A percentile compares a stretch with the other conserved stretches of the same genome.
Evolutionary conservation across 352 stramenopile species (phyloP).

Genomic region (Pythium aquatile): DNA sequence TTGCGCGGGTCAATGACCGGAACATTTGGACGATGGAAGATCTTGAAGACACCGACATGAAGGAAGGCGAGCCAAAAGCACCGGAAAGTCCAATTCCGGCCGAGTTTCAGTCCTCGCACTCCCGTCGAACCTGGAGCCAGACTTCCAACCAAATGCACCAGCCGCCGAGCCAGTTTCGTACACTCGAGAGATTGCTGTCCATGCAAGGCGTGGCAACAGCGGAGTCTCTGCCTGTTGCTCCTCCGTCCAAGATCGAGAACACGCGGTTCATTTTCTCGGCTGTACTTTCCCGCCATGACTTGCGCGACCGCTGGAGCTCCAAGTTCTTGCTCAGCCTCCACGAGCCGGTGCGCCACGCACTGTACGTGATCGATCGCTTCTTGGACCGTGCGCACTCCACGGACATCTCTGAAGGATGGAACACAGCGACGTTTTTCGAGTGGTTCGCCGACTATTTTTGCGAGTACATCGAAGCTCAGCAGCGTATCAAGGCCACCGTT

Average conservation of each 20-base stretch:
- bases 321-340: constrained; percentile 74
- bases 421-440: constrained; percentile 47
- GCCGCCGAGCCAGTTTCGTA: constrained; percentile 32
- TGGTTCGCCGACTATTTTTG: constrained; percentile 82
- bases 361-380: constrained; percentile 83
- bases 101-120: constrained; percentile 1
- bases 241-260: constrained; percentile 48
- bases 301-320: constrained; percentile 59
- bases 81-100: neutral
- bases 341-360: constrained; percentile 74
- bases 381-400: constrained; percentile 55
- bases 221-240: constrained; percentile 36
- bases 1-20: constrained; percentile 6
- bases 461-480: constrained; percentile 66
- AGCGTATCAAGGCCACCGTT: constrained; percentile 63
- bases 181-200: constrained; percentile 22
- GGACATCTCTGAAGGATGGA: constrained; percentile 17
- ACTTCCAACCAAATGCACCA: constrained; percentile 12
- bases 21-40: constrained; percentile 63
- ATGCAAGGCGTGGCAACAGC: constrained; percentile 30
- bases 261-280: constrained; percentile 67
- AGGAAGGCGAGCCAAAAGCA: neutral
- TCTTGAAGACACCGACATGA: neutral
- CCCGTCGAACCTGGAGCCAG: constrained; percentile 13
- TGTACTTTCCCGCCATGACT: constrained; percentile 50